Evolutionary conservation across 2,329 filamentous ascomycete genomes (phyloP), one percentile per base, ranked within the genome.

Genomic region (Sordariomycetes sp.): DNA sequence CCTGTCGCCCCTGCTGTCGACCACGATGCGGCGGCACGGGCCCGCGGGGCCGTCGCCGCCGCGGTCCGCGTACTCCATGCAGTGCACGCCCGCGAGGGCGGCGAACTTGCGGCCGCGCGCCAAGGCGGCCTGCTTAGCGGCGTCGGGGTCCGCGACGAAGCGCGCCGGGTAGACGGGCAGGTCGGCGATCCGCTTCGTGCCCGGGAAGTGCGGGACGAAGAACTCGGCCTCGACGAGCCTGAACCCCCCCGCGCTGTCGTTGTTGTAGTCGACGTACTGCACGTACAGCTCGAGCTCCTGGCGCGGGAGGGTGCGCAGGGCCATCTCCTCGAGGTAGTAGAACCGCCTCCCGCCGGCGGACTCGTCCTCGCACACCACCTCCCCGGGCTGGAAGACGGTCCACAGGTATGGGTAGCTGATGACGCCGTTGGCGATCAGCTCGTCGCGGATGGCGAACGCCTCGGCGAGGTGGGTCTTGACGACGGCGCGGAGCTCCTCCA

Each of bases 351-450:
- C 72, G 3, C 70, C 71, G 4, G 71, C 66, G 14, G 70, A 72
- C 10, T 71, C 75, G 57, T 72, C 69, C 60, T 72, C 67, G 7
- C 67, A 71, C 1, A 80, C 64, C 5, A 70, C 68, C 52, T 67
- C 70, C 0, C 75, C 76, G 0, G 79, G 79, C 55, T 74, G 72
- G 64, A 81, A 79, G 32, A 82, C 72, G n/a, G 76, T 76, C 79
- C 78, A 81, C 11, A 76, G 69, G 53, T 82, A 74, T 14, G 76
- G 71, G 55, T 76, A 81, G 0, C 76, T 76, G 55, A 83, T 76
- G 53, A 81, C 79, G 0, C 75, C 73, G 60, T 83, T 80, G 61
- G 69, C 66, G 60, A 80, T 70, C 57, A 80, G 76, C 59, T 84
- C 80, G 51, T 77, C 70, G 25, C 74, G 76, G 0, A 74, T 70